phyloP scores from a whole-genome alignment of 495 filamentous ascomycete species.

The Aspergillus taichungensis region DNA sequence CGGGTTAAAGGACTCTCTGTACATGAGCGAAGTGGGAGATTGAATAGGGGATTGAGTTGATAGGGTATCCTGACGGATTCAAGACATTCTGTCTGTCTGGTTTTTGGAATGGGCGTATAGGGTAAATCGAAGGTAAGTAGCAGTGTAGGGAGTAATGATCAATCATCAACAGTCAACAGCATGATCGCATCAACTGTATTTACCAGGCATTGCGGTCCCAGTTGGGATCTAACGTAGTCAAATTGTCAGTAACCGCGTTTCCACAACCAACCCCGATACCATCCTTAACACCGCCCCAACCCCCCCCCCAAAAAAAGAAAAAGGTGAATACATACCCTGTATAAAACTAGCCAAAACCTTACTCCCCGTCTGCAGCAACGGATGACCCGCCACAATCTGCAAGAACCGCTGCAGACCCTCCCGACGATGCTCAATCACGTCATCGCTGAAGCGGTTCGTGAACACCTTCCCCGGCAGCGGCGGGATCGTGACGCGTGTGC shows the following conservation, averaged over 20 bases:
- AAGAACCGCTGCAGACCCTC: constrained; percentile 91
- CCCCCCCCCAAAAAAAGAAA: constrained; percentile 1
- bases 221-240: constrained; percentile 49
- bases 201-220: constrained; percentile 76
- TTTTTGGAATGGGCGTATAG: too few relatives aligned
- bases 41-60: too few relatives aligned
- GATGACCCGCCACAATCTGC: constrained; percentile 96
- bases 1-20: too few relatives aligned
- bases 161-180: background rate
- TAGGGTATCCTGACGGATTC: too few relatives aligned
- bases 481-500: constrained; percentile 87
- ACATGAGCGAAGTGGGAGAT: too few relatives aligned
- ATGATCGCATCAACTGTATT: constrained; percentile 1
- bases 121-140: too few relatives aligned
- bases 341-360: constrained; percentile 94
- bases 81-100: too few relatives aligned
- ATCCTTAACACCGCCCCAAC: constrained; percentile 5
- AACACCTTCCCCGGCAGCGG: constrained; percentile 96
- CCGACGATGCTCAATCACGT: constrained; percentile 92
- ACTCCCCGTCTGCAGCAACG: constrained; percentile 91
- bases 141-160: too few relatives aligned
- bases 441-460: constrained; percentile 95
- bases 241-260: background rate
- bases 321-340: constrained; percentile 60
- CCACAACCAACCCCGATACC: background rate